Evolutionary conservation across 768 basidiomycete species (phyloP), one percentile per base, ranked within the genome.

Genomic region (Antrodiella citrinella): DNA sequence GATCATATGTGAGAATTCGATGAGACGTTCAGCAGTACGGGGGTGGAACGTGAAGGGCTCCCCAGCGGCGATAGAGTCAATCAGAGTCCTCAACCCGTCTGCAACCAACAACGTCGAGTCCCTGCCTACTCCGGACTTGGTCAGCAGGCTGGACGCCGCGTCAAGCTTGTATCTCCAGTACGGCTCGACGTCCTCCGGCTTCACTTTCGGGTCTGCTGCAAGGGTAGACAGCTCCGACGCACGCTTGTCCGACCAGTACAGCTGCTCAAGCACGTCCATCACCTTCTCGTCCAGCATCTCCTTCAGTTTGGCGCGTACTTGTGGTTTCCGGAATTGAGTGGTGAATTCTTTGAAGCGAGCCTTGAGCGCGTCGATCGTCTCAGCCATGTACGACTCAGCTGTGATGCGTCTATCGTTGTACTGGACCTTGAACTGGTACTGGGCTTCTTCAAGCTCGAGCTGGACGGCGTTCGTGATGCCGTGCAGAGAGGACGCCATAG

Each of bases 391-490:
- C 1, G 91, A 93, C 66, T 99, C 96, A 10, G 96, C 84, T 1
- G 89, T 86, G 52, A 97, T 89, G 20, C 91, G 80, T 20, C 91
- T 83, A 68, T 99, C 96, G 62, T 99, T 99, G 70, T 91, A 91
- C 65, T 94, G 87, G 2, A 99, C 96, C 69, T 99, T 99, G 80
- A 99, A 99, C 66, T 98, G 96, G 65, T 99, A 99, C 11, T 84
- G 85, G 2, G 96, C 84, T 61, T 98, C 96, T 67, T 99, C 96
- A 7, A 99, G 75, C 65, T 99, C 96, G 35, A 97, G 80, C 60
- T 96, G 92, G 9, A 98, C 96, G 2, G 92, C 92, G 67, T 98
- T 98, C 51, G 91, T 90, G 65, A 99, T 98, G 1, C 90, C 84
- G 60, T 97, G 93, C 3, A 99, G 75, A 30, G 92, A 93, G 1